Evolutionary conservation across 192 early-diverging fungal species (phyloP), one percentile per base, ranked within the genome.

Genomic region (Spinellus fusiger): DNA sequence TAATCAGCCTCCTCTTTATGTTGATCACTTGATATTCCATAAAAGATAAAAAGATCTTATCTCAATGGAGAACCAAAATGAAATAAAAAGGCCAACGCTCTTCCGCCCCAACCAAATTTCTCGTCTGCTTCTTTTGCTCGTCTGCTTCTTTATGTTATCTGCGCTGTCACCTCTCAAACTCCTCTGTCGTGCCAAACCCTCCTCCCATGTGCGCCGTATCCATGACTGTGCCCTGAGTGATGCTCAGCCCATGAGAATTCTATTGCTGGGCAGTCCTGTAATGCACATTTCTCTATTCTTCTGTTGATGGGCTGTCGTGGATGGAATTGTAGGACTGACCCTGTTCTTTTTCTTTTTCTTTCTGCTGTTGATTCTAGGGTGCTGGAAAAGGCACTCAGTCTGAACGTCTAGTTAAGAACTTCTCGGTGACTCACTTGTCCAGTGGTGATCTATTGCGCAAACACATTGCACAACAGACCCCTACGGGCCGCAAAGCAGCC

Each of bases 331-430:
- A 29, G 13, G 20, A 8, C 48, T 15, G 26, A 49, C 4, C 23
- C 15, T 26, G 37, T 20, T 54, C 50, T 56, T 56, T 13, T 46
- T 28, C 27, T 23, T 47, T 20, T 54, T 54, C 59, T 54, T 55
- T 56, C 29, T n/a, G 9, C 22, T 34, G 22, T 51, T 12, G 18
- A 35, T n/a, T 59, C 12, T 49, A 86, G 82, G 92, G 92, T 8
- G 74, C 89, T 12, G 92, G 91, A 18, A 92, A 96, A 74, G 96
- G 94, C 35, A 98, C 96, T 26, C 93, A 95, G 69, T 90, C 93
- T 9, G 78, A 71, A 60, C 83, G 88, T 44, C 80, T 96, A 23
- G 68, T 81, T 35, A 61, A 81, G 53, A 76, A 82, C 67, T 94
- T 88, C 74, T 79, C 75, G 34, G 77, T 88, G 16, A 49, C 77